Evolutionary conservation across 108 stramenopile species (phyloP), one percentile per base, ranked within the genome.

Genomic region (Skeletonema costatum): DNA sequence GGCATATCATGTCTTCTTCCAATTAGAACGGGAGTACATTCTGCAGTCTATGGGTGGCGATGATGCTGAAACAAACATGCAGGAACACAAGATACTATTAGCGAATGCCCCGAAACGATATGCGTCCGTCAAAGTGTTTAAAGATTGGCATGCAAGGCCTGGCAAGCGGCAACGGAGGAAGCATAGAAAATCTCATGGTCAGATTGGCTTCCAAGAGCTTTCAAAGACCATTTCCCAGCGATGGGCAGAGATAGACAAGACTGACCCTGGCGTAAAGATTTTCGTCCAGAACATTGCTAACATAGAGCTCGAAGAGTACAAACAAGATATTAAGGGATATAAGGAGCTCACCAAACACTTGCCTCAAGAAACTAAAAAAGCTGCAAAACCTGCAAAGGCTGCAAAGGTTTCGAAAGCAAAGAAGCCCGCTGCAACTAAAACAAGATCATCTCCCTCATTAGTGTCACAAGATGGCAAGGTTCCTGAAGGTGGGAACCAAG

Each of bases 121-220:
- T 46, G 16, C 14, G 44, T 16, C 16, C 3, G 16, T 46, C 16
- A 46, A 46, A n/a, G 16, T 46, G 3, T 46, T 46, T 46, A 14
- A 14, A n/a, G 44, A 46, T 46, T 46, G 44, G 44, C 44, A 46
- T 46, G 44, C 44, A n/a, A 16, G 44, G 16, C 44, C 44, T 4
- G 44, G 44, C 16, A 46, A 46, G 44, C 16, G 44, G 0, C 44
- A 46, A 46, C 44, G 44, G 5, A 46, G 44, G 44, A 44, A 41
- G 41, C 75, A 76, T 19, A 32, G 75, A n/a, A 70, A 31, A 60
- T 16, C 56, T 7, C 75, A 76, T 31, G 75, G 75, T 32, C 70
- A 76, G 56, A 76, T 76, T 8, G 70, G 59, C 32, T 76, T 76
- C 32, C 56, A 66, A 30, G 60, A 61, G 32, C 70, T 76, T 0